Evolutionary conservation across 1,139 yeast species (phyloP).

Genomic region (Yamadazyma dendronema): DNA sequence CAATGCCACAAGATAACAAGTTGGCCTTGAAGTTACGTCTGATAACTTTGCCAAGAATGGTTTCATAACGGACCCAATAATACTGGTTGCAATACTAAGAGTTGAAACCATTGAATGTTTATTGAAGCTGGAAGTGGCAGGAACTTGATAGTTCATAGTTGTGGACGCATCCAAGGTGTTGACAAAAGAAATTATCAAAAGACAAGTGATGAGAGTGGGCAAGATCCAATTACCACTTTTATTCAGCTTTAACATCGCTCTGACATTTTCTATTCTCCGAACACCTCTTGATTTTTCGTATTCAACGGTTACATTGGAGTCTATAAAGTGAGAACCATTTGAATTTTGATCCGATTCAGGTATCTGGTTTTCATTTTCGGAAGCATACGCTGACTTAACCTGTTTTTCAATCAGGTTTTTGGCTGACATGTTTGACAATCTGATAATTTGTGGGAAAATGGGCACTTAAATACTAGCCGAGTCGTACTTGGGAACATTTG

Average conservation of each 20-base stretch:
- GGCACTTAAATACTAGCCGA: no score
- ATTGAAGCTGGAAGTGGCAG: conserved; percentile 31
- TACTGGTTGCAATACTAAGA: conserved; percentile 23
- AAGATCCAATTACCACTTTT: conserved; percentile 10
- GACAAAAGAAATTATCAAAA: conserved; percentile 36
- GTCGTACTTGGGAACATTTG: no score
- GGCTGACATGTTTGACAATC: no score
- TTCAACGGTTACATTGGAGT: conserved; percentile 6
- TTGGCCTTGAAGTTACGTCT: conserved; percentile 30
- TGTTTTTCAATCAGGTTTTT: no score
- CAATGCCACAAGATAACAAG: conserved; percentile 20
- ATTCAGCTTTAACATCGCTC: conserved; percentile 18
- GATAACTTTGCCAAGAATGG: conserved; percentile 31
- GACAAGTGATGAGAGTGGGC: conserved; percentile 15
- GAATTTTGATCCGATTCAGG: conserved; percentile 4
- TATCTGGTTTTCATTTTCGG: no score
- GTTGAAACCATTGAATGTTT: conserved; percentile 34
- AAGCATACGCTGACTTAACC: no score
- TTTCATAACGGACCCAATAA: conserved; percentile 25
- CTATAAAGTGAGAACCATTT: conserved; percentile 6
- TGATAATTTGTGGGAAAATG: no score
- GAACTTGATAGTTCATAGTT: conserved; percentile 26
- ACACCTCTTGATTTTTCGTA: conserved; percentile 24
- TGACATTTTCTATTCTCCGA: conserved; percentile 25
- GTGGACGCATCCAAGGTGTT: conserved; percentile 36